A percentile compares a stretch with the other conserved stretches of the same genome.
Conservation (phyloP, 345 rosid species). For the Lepidium sativum region DNA sequence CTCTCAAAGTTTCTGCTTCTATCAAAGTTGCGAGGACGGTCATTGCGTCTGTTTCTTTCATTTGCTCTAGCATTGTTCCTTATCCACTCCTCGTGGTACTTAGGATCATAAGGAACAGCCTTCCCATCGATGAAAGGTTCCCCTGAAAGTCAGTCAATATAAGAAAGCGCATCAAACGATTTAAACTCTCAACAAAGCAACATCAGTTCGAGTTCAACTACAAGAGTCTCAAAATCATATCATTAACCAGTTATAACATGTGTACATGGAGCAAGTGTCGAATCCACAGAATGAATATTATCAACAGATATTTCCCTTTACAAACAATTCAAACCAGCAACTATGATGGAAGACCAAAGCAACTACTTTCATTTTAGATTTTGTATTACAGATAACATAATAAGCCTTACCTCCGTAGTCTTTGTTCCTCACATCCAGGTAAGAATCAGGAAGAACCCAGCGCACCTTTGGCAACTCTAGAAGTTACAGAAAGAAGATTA, state of each 20-base stretch:
- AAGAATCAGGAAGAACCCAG: slow-evolving; percentile 99
- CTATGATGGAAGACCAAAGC: background rate
- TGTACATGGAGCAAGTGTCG: background rate
- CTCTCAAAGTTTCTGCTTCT: slow-evolving; percentile 84
- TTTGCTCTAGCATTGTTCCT: slow-evolving; percentile 85
- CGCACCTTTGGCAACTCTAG: slow-evolving; percentile 73
- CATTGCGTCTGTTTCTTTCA: slow-evolving; percentile 83
- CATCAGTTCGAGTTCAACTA: background rate
- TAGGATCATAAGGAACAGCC: slow-evolving; percentile 95
- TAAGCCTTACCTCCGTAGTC: slow-evolving; percentile 79
- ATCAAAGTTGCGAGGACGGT: slow-evolving; percentile 65
- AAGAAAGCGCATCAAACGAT: background rate
- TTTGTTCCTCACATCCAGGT: slow-evolving; percentile 81
- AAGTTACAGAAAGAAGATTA: background rate
- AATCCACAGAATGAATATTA: background rate
- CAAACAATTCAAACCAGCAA: background rate
- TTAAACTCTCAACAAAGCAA: background rate
- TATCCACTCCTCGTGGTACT: slow-evolving; percentile 96
- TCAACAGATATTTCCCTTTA: background rate
- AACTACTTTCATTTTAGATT: background rate
- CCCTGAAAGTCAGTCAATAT: slow-evolving; percentile 39
- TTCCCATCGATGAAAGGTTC: slow-evolving; percentile 92
- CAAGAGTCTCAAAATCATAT: background rate
- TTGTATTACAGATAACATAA: background rate
- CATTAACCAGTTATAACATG: background rate